Base-by-base conservation (phyloP, 2,329 filamentous ascomycete genomes). In the Sporothrix euskadiensis region DNA sequence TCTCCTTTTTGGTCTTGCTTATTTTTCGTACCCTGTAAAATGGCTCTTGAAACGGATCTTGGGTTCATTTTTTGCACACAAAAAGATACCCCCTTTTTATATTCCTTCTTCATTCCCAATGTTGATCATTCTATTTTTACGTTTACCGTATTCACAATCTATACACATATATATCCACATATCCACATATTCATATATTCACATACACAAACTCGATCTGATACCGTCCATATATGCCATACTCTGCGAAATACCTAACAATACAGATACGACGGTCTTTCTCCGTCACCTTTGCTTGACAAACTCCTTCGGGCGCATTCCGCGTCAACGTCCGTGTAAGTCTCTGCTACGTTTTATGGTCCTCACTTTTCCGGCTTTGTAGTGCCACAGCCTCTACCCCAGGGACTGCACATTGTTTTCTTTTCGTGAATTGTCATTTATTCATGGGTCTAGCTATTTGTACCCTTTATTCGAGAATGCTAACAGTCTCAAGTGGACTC, bases 31-130 rank as follows among this genome's bases (percentile, higher is more conserved):
- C 44, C 39, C 52, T 39, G 14, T 49, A 35, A 26, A 26, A 49
- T 63, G 35, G 54, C 39, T 63, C 41, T 49, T 71, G 39, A 30
- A 30, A 59, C 22, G 68, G 68, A 44, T 26, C 52, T 69, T 39
- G 32, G 41, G 56, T 56, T 44, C 35, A 35, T 22, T 47, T 26
- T 49, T 61, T n/a, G 26, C 54, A 57, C 69, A 61, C 32, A 71
- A 44, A 71, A 71, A 71, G 71, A 72, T 72, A 69, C 71, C 63
- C 71, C 71, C 22, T 72, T 72, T 54, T 30, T 61, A 56, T 26
- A 22, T 26, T 22, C 30, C 9, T 47, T 19, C 3, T 61, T 61
- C 56, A 59, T 54, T 44, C 61, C 30, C 35, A 41, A 69, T 49
- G 16, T 70, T 47, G n/a, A 66, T 26, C 61, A 30, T 47, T 30